These are phyloP conservation scores for Kentomonas sorsogonicus DNA, from an alignment of 208 protist species.

Conservation along the genomic window DNA sequence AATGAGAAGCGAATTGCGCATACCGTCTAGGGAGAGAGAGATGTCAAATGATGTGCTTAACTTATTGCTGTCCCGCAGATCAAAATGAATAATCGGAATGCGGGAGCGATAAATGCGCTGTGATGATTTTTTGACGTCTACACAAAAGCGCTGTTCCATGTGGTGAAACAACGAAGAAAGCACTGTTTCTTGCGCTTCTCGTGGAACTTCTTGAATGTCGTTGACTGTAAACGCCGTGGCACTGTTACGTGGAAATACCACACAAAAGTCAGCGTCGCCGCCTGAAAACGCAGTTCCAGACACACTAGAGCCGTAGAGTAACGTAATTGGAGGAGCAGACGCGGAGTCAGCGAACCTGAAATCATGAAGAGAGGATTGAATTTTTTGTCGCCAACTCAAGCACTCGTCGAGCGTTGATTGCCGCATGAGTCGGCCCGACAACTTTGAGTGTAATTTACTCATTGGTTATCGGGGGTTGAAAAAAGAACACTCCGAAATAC, in stretches of 20 bases:
- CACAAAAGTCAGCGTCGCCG: slow-evolving; percentile 65
- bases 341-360: no score
- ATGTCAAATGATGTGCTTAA: slow-evolving; percentile 83
- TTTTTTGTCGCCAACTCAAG: no score
- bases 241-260: slow-evolving; percentile 38
- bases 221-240: background rate
- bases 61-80: no score
- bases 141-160: slow-evolving; percentile 16
- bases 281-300: slow-evolving; percentile 64
- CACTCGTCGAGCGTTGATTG: no score
- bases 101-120: slow-evolving; percentile 75
- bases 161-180: slow-evolving; percentile 44
- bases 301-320: slow-evolving; percentile 72
- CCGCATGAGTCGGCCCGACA: no score
- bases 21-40: slow-evolving; percentile 60
- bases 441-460: background rate
- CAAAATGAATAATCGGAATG: slow-evolving; percentile 57
- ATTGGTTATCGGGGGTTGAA: background rate
- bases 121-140: slow-evolving; percentile 23
- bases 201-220: slow-evolving; percentile 20
- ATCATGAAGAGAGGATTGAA: no score
- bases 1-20: slow-evolving; percentile 66
- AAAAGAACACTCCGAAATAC: background rate
- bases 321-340: no score
- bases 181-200: slow-evolving; percentile 38